These are phyloP conservation scores for Epicoccum nigrum DNA, from an alignment of 2,329 filamentous ascomycete species.

Conservation along the genomic window DNA sequence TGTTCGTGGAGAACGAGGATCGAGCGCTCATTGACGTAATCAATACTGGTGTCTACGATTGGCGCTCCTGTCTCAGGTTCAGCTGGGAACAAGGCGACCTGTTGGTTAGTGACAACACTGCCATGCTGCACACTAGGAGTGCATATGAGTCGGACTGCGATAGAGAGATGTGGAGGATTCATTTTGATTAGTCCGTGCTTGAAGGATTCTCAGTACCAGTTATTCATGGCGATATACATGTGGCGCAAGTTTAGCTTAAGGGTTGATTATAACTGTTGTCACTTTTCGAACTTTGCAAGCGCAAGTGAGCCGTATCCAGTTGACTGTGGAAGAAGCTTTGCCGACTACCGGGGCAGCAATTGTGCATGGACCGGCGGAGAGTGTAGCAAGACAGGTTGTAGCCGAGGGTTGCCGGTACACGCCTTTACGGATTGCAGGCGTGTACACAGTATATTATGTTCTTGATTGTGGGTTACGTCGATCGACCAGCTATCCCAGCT, in stretches of 20 bases:
- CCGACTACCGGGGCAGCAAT: not conserved
- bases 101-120: conserved; percentile 58
- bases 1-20: conserved; percentile 53
- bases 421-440: not conserved
- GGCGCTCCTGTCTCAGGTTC: conserved; percentile 58
- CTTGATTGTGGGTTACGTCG: not conserved
- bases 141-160: conserved; percentile 50
- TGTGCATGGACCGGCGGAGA: not conserved
- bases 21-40: conserved; percentile 48
- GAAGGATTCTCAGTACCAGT: too few species aligned
- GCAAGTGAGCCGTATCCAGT: not conserved
- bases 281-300: too few species aligned
- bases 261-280: too few species aligned
- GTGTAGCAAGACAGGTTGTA: not conserved
- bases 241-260: too few species aligned
- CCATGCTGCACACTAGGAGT: conserved; percentile 57
- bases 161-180: conserved; percentile 57
- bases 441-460: too few species aligned
- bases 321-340: not conserved
- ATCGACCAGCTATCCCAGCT: not conserved
- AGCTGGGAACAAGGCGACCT: conserved; percentile 63
- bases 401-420: not conserved
- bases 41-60: conserved; percentile 55
- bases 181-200: conserved; percentile 50
- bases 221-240: too few species aligned